These are phyloP conservation scores for Dictyostelium capitatum DNA, from an alignment of 78 protist genomes.

Conservation along the genomic window DNA sequence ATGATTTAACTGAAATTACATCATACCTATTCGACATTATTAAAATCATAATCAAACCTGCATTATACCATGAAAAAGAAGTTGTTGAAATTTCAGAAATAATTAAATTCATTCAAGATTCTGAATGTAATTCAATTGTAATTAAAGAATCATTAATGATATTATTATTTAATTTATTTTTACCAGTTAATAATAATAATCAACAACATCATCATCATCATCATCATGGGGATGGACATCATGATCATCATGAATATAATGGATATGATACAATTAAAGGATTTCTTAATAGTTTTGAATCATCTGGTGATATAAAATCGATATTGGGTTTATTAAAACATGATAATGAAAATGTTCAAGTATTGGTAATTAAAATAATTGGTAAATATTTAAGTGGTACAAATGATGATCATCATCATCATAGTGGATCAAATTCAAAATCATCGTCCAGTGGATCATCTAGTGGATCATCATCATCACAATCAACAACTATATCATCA, in stretches of 20 bases:
- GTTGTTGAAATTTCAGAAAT: slow-evolving; percentile 54
- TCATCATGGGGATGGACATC: too few relatives aligned
- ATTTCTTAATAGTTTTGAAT: slow-evolving; percentile 50
- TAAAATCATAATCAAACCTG: slow-evolving; percentile 32
- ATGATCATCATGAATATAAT: background rate
- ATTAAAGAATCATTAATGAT: slow-evolving; percentile 54
- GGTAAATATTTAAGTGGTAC: slow-evolving; percentile 46
- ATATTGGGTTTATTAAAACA: slow-evolving; percentile 48
- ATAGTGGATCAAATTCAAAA: background rate
- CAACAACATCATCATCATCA: background rate
- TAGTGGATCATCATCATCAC: background rate
- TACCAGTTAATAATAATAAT: background rate
- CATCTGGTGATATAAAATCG: slow-evolving; percentile 50
- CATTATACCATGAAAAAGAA: slow-evolving; percentile 24
- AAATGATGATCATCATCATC: background rate
- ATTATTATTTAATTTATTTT: slow-evolving; percentile 18
- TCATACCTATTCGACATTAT: slow-evolving; percentile 53
- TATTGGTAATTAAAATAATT: slow-evolving; percentile 61
- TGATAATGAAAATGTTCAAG: slow-evolving; percentile 62
- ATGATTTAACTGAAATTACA: slow-evolving; percentile 29
- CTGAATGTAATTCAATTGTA: slow-evolving; percentile 21
- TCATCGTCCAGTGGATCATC: background rate
- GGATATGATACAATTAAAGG: slow-evolving; percentile 24
- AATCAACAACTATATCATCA: background rate
- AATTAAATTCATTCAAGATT: slow-evolving; percentile 49